Evolutionary conservation across 1,284 basidiomycete genomes (phyloP).

Genomic region (Puccinia novopanici): DNA sequence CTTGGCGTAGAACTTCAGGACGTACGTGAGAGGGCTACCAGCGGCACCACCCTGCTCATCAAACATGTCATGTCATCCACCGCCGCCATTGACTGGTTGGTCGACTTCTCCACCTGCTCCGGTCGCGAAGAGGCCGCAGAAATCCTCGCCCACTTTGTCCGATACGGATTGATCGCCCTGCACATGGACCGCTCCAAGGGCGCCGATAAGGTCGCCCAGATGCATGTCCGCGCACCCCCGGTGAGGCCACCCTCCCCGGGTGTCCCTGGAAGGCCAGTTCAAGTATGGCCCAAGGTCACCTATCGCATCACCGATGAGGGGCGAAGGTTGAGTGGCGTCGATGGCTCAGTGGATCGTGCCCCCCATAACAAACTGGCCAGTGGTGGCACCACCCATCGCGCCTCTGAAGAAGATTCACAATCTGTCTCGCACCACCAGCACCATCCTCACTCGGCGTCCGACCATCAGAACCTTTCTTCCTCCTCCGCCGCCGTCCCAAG

Average conservation of each 20-base stretch:
- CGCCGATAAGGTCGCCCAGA: slow-evolving; percentile 31
- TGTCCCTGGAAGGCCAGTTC: slow-evolving; percentile 71
- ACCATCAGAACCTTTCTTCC: background rate
- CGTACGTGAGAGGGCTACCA: slow-evolving; percentile 65
- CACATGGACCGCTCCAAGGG: slow-evolving; percentile 64
- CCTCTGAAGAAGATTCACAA: slow-evolving; percentile 60
- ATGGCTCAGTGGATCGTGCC: slow-evolving; percentile 50
- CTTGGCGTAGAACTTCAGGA: slow-evolving; percentile 65
- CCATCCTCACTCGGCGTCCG: slow-evolving; percentile 58
- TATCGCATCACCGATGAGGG: slow-evolving; percentile 94
- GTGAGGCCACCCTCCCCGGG: slow-evolving; percentile 20
- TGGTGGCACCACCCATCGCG: slow-evolving; percentile 62
- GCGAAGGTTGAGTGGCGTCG: slow-evolving; percentile 63
- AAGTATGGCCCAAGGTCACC: slow-evolving; percentile 90
- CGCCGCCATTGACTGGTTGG: slow-evolving; percentile 90
- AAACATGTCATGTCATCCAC: slow-evolving; percentile 84
- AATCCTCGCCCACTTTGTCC: slow-evolving; percentile 94
- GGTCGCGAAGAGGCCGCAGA: slow-evolving; percentile 96
- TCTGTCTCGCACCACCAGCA: slow-evolving; percentile 60
- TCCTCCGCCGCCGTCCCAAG: slow-evolving; percentile 5
- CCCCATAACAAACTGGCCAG: background rate
- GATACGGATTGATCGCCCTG: slow-evolving; percentile 83
- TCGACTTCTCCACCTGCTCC: slow-evolving; percentile 94
- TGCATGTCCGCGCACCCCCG: slow-evolving; percentile 22
- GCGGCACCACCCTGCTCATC: slow-evolving; percentile 58